Base-by-base conservation (phyloP, 352 stramenopile species). In the Globisporangium polare region DNA sequence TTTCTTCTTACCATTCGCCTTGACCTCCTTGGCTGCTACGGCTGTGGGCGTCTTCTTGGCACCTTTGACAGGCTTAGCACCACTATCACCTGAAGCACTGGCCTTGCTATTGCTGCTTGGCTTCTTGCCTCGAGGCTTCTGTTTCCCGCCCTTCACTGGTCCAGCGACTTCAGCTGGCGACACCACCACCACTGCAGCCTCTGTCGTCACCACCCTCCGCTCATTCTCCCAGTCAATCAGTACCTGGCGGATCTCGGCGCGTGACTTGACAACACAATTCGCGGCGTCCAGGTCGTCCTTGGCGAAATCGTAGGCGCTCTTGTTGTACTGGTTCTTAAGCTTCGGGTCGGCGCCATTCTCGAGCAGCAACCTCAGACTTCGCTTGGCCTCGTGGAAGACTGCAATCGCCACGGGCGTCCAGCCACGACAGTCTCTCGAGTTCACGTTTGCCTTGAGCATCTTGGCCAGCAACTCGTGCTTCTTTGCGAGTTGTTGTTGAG, bases 271-370 rank as follows among this genome's bases (percentile, higher is more conserved):
- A 2, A 97, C 75, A 53, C 92, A 92, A 12, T 83, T 68, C 5
- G 88, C 89, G 3, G 89, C 88, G 47, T 97, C 90, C 18, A 96
- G 58, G 22, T 96, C 85, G 53, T 97, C 90, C 60, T 96, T 89
- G 2, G 90, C 90, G 35, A 96, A 83, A 62, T 96, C 89, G 46
- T 89, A 96, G 0, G 88, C 86, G 50, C 83, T 93, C 60, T 96
- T 96, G 68, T 95, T 94, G 76, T 96, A 96, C 54, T 90, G 81
- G 35, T 95, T 96, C 60, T 94, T 94, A 5, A 96, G 69, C 33
- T 71, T 86, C 8, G 90, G 90, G 50, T 97, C 83, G 0, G 72
- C 86, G 18, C 87, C 88, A 46, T 95, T 75, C 20, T 91, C 73
- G 10, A 97, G 72, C 22, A 97, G 57, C 20, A 95, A 29, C 20